Conservation (phyloP, 129 eudicot species). For the Escallonia herrerae region DNA sequence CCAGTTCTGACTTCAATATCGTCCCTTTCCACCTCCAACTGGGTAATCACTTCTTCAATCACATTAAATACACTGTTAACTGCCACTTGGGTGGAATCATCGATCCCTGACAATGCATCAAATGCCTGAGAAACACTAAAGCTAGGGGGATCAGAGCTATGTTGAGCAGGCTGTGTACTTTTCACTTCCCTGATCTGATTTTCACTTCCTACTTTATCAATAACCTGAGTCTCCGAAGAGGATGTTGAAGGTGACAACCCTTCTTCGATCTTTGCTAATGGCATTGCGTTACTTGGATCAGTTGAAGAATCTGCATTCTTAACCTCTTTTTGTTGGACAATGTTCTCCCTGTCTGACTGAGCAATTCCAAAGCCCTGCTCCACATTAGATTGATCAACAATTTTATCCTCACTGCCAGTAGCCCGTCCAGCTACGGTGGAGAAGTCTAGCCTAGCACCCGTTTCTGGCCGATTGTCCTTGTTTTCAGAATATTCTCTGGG, state of each 20-base stretch:
- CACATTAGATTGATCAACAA: slow-evolving; percentile 19
- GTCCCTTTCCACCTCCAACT: slow-evolving; percentile 50
- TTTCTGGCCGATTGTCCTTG: slow-evolving; percentile 22
- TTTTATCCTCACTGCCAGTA: slow-evolving; percentile 20
- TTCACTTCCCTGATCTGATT: slow-evolving; percentile 41
- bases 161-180: slow-evolving; percentile 30
- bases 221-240: slow-evolving; percentile 36
- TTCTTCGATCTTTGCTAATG: slow-evolving; percentile 32
- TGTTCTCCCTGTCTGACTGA: slow-evolving; percentile 12
- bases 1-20: slow-evolving; percentile 17
- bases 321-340: slow-evolving; percentile 23
- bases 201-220: slow-evolving; percentile 30
- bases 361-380: slow-evolving; percentile 18
- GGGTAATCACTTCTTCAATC: slow-evolving; percentile 86
- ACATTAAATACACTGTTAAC: slow-evolving; percentile 87
- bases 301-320: slow-evolving; percentile 14
- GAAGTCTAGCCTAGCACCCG: slow-evolving; percentile 19
- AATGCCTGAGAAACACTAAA: slow-evolving; percentile 76
- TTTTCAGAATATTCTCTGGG: not conserved
- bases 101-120: slow-evolving; percentile 76
- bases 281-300: slow-evolving; percentile 23
- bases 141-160: slow-evolving; percentile 24
- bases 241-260: slow-evolving; percentile 27
- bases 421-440: slow-evolving; percentile 23
- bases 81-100: slow-evolving; percentile 95